Base-by-base conservation (phyloP, 108 stramenopile species). In the Skeletonema grethae region DNA sequence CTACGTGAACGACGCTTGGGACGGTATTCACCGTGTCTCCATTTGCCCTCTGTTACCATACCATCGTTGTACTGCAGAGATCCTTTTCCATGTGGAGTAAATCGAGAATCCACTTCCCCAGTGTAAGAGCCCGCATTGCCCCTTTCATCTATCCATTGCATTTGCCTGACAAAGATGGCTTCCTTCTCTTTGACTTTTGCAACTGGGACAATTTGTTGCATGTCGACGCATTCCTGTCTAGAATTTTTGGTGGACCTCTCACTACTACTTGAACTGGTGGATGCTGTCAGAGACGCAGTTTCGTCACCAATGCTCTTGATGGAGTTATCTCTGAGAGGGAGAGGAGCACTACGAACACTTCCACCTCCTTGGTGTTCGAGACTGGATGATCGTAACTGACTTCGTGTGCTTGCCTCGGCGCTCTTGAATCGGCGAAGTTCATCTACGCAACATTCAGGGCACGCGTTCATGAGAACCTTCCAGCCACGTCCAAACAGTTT, bases 381-480 rank as follows among this genome's bases (percentile, higher is more conserved):
- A 22, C 20, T 22, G 22, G 50, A 53, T 53, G 18, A 22, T 53
- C 20, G 50, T 22, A 24, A 24, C 22, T 53, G 50, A 1, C 28
- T 60, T 28, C 58, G 58, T 7, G 34, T 24, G 41, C 45, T 46
- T 28, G 39, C 20, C 56, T 69, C 69, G 0, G 11, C 63, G 55
- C 29, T 24, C 34, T 73, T 67, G 15, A 80, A 57, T 6, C 68
- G 61, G 8, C 63, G 62, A 46, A 80, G 63, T 67, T 80, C 72
- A 13, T 70, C 67, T 0, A 80, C 72, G n/a, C 79, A 80, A 45
- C 79, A 80, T 55, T 80, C 79, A 15, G 79, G 79, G 65, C 79
- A 80, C 3, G 79, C 72, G 34, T 43, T 73, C 79, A 73, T 80
- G 45, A 73, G 79, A 9, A 80, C 62, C 72, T 80, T 80, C 79